Evolutionary conservation across 192 early-diverging fungal genomes (phyloP), one percentile per base, ranked within the genome.

Genomic region (Coemansia sp.): DNA sequence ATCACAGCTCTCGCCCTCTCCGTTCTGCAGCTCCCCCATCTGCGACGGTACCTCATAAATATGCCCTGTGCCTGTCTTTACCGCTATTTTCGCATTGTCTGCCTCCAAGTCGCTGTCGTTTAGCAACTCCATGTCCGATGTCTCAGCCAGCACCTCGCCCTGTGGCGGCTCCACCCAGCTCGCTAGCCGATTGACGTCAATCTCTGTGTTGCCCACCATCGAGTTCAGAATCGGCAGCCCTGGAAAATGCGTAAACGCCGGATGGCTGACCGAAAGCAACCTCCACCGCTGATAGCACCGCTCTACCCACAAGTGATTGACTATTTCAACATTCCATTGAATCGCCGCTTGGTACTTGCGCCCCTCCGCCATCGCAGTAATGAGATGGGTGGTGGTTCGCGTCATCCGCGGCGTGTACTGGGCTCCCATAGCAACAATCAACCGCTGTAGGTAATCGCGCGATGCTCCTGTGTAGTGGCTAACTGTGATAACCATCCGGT

Each of bases 241-340:
- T 5, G 86, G 87, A 60, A 88, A 89, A 19, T 72, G 56, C 5
- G 69, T 75, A 48, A 87, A 92, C 25, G 69, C 70, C 23, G 71
- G 78, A 41, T 86, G 81, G 41, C 84, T 81, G 17, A 86, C 83
- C 8, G 83, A 70, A 56, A 87, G 84, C 24, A 83, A 43, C 53
- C 66, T 56, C 88, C 90, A 90, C 24, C 75, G 58, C 57, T 83
- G 83, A 67, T 83, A 93, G 69, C 86, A 83, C 27, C 88, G 88
- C 76, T 95, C 93, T 0, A 95, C 58, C 93, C 93, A 95, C 15
- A 93, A 50, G 72, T 95, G 93, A 71, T 95, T 94, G 6, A 93
- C 83, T 5, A 91, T 72, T 21, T 86, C 72, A 6, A 90, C 66
- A 49, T 88, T 85, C 86, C 90, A 89, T 47, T 86, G 77, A 11